Evolutionary conservation across 2,329 filamentous ascomycete genomes (phyloP).

Genomic region (Aspergillus ustus): DNA sequence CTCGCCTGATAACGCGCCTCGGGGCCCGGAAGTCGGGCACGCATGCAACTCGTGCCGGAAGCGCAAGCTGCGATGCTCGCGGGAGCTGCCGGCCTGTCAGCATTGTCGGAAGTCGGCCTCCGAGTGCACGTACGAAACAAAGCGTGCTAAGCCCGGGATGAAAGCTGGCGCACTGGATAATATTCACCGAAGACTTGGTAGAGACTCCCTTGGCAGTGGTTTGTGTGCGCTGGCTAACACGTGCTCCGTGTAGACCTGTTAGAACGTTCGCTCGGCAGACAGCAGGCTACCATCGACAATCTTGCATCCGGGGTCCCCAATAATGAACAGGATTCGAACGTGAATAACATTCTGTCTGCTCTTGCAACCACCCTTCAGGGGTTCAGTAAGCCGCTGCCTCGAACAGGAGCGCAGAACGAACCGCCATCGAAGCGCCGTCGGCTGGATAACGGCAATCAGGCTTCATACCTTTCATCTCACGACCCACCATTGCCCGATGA

Average conservation of each 20-base stretch:
- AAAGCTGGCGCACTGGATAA: conserved; percentile 45
- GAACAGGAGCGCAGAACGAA: background rate
- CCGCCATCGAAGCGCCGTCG: conserved; percentile 16
- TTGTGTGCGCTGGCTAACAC: background rate
- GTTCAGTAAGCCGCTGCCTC: background rate
- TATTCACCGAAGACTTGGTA: conserved; percentile 38
- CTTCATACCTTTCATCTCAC: background rate
- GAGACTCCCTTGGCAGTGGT: background rate
- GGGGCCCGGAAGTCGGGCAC: conserved; percentile 2
- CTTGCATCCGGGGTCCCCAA: background rate
- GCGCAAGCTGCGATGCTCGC: conserved; percentile 43
- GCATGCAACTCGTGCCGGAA: conserved; percentile 41
- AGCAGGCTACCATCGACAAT: background rate
- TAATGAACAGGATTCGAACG: background rate
- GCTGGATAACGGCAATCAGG: conserved; percentile 1
- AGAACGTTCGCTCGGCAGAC: conserved; percentile 8
- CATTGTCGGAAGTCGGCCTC: conserved; percentile 31
- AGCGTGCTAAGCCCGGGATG: conserved; percentile 43
- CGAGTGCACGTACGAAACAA: conserved; percentile 38
- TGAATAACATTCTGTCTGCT: conserved; percentile 2
- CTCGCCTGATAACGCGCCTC: background rate
- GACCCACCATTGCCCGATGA: conserved; percentile 15
- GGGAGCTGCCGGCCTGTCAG: conserved; percentile 38
- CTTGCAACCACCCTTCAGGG: conserved; percentile 5
- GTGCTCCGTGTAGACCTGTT: conserved; percentile 16